Evolutionary conservation across 108 stramenopile species (phyloP).

Genomic region (Cyclotella sp.): DNA sequence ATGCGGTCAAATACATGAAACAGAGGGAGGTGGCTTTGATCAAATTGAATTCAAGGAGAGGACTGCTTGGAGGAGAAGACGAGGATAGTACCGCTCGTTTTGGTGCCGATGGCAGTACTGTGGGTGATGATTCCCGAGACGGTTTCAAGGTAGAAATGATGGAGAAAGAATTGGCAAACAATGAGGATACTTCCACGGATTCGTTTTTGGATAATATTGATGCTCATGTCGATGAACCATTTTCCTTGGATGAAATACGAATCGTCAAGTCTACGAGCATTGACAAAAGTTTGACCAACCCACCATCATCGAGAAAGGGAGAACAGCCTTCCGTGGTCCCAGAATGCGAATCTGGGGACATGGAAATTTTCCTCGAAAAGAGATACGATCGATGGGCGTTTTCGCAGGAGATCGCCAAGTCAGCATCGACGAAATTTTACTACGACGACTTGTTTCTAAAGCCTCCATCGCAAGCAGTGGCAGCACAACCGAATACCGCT

Average conservation of each 20-base stretch:
- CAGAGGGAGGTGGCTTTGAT: not conserved
- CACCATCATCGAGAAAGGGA: not conserved
- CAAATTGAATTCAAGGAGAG: not conserved
- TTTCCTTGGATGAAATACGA: constrained; percentile 48
- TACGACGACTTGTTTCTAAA: constrained; percentile 70
- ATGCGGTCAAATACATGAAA: constrained; percentile 41
- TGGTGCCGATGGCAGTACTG: constrained; percentile 6
- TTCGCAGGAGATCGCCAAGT: constrained; percentile 6
- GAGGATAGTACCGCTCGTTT: not conserved
- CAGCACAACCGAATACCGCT: not conserved
- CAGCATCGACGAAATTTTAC: constrained; percentile 31
- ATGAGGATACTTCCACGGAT: not conserved
- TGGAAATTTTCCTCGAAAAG: constrained; percentile 65
- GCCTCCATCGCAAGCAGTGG: constrained; percentile 11
- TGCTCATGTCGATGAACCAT: constrained; percentile 32
- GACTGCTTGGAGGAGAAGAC: not conserved
- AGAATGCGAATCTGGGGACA: constrained; percentile 59
- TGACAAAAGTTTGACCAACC: constrained; percentile 1
- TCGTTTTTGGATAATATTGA: constrained; percentile 26
- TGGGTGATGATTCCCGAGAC: not conserved
- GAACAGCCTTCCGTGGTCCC: not conserved
- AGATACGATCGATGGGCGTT: constrained; percentile 42
- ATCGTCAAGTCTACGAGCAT: constrained; percentile 42
- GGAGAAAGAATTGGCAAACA: not conserved
- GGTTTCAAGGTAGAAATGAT: not conserved